Evolutionary conservation across 192 early-diverging fungal genomes (phyloP).

Genomic region (Coemansia javaensis): DNA sequence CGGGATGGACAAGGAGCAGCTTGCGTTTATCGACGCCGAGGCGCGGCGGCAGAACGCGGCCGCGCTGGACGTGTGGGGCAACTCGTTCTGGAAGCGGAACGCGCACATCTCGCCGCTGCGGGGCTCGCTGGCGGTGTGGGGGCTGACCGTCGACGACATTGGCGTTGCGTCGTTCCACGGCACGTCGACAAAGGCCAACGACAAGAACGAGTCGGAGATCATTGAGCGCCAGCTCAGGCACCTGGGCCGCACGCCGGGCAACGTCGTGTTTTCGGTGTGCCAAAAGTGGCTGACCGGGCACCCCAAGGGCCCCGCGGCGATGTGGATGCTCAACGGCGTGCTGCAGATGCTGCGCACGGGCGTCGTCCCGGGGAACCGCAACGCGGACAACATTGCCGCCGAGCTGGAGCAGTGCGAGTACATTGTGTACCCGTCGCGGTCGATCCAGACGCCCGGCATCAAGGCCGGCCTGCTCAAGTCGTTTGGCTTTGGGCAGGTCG

Average conservation of each 20-base stretch:
- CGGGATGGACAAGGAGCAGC: background rate
- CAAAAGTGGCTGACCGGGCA: constrained; percentile 92
- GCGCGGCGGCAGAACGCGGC: constrained; percentile 65
- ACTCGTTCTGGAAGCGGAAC: constrained; percentile 78
- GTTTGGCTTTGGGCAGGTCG: constrained; percentile 95
- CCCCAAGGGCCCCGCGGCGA: constrained; percentile 90
- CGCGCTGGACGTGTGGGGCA: constrained; percentile 74
- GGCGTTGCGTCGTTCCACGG: constrained; percentile 94
- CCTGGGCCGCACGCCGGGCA: constrained; percentile 82
- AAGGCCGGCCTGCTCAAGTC: constrained; percentile 89
- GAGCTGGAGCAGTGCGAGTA: constrained; percentile 71
- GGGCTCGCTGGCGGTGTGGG: constrained; percentile 81
- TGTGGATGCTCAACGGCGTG: constrained; percentile 94
- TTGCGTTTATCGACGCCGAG: constrained; percentile 58
- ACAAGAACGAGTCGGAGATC: constrained; percentile 92
- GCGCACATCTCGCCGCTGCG: constrained; percentile 78
- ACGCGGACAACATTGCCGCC: constrained; percentile 51
- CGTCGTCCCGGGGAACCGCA: constrained; percentile 87
- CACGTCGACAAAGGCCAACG: constrained; percentile 93
- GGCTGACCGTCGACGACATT: constrained; percentile 89
- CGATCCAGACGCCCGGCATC: constrained; percentile 85
- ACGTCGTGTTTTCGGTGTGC: constrained; percentile 72
- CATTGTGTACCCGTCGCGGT: constrained; percentile 78
- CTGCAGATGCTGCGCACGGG: constrained; percentile 79
- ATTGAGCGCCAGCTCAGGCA: constrained; percentile 83